These are phyloP conservation scores for Protea cynaroides DNA, from an alignment of 164 flowering plant species.

Conservation along the genomic window DNA sequence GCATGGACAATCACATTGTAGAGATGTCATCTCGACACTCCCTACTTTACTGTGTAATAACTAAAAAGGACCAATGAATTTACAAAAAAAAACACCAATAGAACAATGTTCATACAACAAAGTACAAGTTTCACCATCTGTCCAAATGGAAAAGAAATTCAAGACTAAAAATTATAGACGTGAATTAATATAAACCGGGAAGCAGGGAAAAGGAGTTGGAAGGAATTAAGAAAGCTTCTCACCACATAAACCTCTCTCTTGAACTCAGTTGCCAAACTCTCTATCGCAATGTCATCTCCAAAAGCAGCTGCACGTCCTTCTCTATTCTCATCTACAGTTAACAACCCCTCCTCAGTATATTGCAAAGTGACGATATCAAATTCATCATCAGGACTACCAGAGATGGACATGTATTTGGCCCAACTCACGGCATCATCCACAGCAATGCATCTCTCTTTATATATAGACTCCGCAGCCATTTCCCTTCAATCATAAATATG, in stretches of 20 bases:
- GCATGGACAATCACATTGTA: no score
- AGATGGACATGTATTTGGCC: conserved; percentile 92
- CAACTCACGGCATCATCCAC: conserved; percentile 76
- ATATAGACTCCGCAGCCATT: conserved; percentile 80
- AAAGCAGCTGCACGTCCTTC: conserved; percentile 89
- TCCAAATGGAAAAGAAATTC: not conserved
- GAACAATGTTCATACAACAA: no score
- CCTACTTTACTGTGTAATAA: no score
- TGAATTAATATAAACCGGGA: not conserved
- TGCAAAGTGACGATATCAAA: conserved; percentile 81
- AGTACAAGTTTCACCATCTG: not conserved
- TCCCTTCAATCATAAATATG: conserved; percentile 51
- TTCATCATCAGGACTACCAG: conserved; percentile 77
- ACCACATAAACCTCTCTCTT: conserved; percentile 90
- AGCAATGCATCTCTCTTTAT: conserved; percentile 75
- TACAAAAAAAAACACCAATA: no score
- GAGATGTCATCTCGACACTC: no score
- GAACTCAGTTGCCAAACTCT: conserved; percentile 87
- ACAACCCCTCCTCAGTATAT: conserved; percentile 84
- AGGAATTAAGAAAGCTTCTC: conserved; percentile 15
- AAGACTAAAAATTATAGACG: not conserved
- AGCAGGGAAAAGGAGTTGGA: not conserved
- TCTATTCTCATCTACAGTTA: conserved; percentile 81
- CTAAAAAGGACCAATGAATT: no score
- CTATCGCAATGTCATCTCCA: conserved; percentile 94